Evolutionary conservation across 768 basidiomycete genomes (phyloP), one percentile per base, ranked within the genome.

Genomic region (Multifurca ochricompacta): DNA sequence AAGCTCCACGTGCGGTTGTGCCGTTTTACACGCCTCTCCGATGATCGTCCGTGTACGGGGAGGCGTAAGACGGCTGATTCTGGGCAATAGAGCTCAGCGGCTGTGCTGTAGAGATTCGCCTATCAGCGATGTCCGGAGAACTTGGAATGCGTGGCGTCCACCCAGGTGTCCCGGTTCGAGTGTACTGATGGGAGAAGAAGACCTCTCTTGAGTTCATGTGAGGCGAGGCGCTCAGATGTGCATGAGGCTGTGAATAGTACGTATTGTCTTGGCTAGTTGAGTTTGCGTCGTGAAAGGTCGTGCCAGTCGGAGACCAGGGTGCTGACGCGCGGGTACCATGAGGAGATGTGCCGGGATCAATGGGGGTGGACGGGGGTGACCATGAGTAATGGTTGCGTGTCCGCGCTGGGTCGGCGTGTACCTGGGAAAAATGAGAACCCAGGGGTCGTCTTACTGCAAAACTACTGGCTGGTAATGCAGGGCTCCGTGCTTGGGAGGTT

Each of bases 351-450:
- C 36, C 40, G 23, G 43, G 31, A 37, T 56, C 48, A 27, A n/a
- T 43, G 5, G 54, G 36, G 10, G 48, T 40, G 23, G 54, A 32
- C 7, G 54, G 54, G 37, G 54, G 54, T 3, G 54, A 44, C 54
- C 48, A 50, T n/a, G 54, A 56, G 54, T 51, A 45, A 45, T 44
- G 13, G 43, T 42, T 27, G 10, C 48, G 48, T 19, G 36, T 8
- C 18, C 54, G 42, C 31, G 36, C 30, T 19, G 21, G 25, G 43
- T 56, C 48, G 10, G 43, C 6, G 8, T 34, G 37, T 19, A 45
- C 30, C n/a, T 51, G 54, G 36, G 54, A 11, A 39, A 45, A 45
- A 8, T 51, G 54, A 34, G 28, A 18, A n/a, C 31, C 43, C 23
- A 31, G 23, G 8, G 54, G 14, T 3, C 54, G 48, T 19, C 36